Percentiles rank a stretch among this genome's conserved stretches.
Conservation (phyloP, 2,329 filamentous ascomycete species). For the Stylonectria norvegica region DNA sequence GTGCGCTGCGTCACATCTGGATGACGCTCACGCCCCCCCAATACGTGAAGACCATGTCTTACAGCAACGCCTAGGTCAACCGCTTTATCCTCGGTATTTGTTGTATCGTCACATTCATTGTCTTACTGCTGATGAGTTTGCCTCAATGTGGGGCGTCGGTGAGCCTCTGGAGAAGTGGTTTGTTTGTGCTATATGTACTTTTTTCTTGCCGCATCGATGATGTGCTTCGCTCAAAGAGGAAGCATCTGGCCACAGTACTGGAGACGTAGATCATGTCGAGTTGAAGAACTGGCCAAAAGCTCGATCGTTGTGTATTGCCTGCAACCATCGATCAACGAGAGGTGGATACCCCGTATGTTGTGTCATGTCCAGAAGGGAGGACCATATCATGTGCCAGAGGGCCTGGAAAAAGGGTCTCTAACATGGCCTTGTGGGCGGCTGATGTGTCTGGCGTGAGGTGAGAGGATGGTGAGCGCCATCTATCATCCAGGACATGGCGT, state of each 20-base stretch:
- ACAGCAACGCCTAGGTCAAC: not conserved
- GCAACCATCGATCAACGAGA: conserved; percentile 1
- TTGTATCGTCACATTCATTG: conserved; percentile 19
- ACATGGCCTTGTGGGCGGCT: conserved; percentile 5
- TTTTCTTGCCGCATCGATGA: not conserved
- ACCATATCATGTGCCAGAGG: conserved; percentile 13
- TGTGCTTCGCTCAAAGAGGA: not conserved
- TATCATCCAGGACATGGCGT: conserved; percentile 10
- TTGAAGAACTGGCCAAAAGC: not conserved
- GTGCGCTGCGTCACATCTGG: conserved; percentile 18
- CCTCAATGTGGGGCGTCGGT: conserved; percentile 2
- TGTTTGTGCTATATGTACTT: not conserved
- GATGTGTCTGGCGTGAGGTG: not conserved
- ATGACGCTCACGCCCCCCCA: not conserved
- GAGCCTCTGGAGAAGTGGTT: conserved; percentile 1
- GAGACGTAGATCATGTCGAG: no score
- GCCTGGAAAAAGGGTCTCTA: conserved; percentile 7
- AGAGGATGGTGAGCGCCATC: conserved; percentile 2
- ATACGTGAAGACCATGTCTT: not conserved
- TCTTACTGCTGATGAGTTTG: conserved; percentile 17
- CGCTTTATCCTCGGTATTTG: not conserved
- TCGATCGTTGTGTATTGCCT: conserved; percentile 8
- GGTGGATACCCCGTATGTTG: conserved; percentile 5
- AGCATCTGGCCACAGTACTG: not conserved
- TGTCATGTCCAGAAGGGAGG: conserved; percentile 7